A percentile compares a stretch with the other conserved stretches of the same genome.
phyloP scores from a whole-genome alignment of 2,329 filamentous ascomycete genomes.

The Scolecobasidium constrictum region DNA sequence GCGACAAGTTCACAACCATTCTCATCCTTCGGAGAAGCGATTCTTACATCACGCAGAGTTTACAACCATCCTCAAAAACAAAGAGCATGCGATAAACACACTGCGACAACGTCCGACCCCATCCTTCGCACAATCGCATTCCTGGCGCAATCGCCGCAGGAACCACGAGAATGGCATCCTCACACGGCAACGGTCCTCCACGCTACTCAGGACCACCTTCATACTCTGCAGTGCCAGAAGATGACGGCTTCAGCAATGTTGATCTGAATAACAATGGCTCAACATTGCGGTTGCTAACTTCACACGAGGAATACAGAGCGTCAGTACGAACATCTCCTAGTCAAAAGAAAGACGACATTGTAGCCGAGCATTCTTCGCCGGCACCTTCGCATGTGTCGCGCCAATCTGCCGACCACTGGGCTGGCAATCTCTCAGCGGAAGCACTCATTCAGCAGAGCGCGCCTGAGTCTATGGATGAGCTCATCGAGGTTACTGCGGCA shows the following conservation, averaged over 20 bases:
- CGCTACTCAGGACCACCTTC: constrained; percentile 31
- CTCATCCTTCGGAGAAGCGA: no score
- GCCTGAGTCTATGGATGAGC: neutral
- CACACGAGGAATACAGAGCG: constrained; percentile 33
- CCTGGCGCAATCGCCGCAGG: neutral
- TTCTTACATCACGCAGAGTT: no score
- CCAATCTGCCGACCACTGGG: neutral
- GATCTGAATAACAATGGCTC: constrained; percentile 25
- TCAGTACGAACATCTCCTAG: constrained; percentile 25
- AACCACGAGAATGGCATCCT: constrained; percentile 5
- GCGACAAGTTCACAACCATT: no score
- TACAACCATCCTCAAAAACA: no score
- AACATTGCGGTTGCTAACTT: constrained; percentile 40
- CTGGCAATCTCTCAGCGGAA: neutral
- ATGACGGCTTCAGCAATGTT: constrained; percentile 18
- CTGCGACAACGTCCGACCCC: neutral
- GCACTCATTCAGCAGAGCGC: neutral
- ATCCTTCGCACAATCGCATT: neutral
- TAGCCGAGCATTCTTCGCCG: neutral
- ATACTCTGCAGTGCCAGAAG: constrained; percentile 29
- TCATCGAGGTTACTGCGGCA: constrained; percentile 1
- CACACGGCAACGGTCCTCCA: constrained; percentile 13
- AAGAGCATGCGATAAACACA: neutral
- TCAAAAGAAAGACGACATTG: neutral
- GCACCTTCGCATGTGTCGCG: neutral